Base-by-base conservation (phyloP, 176 grass and related monocot species). In the Eleusine coracana region DNA sequence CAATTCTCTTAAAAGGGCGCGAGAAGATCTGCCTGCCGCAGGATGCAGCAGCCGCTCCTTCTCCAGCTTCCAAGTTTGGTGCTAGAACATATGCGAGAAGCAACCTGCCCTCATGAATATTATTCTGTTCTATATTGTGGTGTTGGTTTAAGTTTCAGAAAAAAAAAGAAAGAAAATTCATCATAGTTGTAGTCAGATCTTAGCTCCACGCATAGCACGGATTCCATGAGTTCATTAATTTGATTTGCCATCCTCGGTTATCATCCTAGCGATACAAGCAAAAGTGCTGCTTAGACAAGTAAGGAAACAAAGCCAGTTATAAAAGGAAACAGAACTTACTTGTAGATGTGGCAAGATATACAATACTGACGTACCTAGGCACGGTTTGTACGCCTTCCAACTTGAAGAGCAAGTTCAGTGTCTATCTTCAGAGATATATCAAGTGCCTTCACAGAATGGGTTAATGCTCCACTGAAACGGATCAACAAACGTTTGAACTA, bases 381-480 rank as follows among this genome's bases (percentile, higher is more conserved):
- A 0, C 96, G 96, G 28, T 95, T 98, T 38, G 96, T 99, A 7
- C 96, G 93, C 75, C 89, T 87, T 88, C 96, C 96, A 27, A 96
- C 93, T 86, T 99, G 89, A 83, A 96, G 93, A 27, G 96, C 93
- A 7, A 99, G 91, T 49, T 99, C 91, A 9, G 93, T 99, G 59
- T 99, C 96, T 81, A 94, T 92, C 90, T 99, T 99, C 0, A 99
- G 85, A 39, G 91, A 96, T 56, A 99, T 99, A 82, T 99, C 96
- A 16, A 99, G 87, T 29, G 96, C 96, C 85, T 93, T 99, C 42
- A 99, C 93, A n/a, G 96, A 99, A 70, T 96, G 96, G 0, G 96
- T 99, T 74, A 96, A 78, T 49, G 96, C 96, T 83, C 96, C 96
- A 42, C 96, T 99, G 93, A 40, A 76, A 90, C 45, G 7, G 59